Conservation (phyloP, 495 filamentous ascomycete genomes). For the Xylaria bambusicola region DNA sequence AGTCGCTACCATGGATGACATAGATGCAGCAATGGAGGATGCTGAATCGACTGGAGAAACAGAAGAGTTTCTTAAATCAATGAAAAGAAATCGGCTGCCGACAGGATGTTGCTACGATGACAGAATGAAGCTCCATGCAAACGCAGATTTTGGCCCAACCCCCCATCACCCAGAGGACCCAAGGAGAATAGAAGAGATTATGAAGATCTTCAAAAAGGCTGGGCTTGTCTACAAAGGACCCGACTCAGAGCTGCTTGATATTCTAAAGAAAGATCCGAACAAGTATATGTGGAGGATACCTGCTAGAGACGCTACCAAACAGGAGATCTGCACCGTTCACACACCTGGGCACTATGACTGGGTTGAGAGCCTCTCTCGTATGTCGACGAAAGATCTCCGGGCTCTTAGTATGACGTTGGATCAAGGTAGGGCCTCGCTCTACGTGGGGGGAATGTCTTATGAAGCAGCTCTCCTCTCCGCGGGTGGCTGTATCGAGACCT, state of each 20-base stretch:
- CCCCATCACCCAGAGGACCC: constrained; percentile 95
- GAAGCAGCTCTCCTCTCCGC: constrained; percentile 78
- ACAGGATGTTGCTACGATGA: constrained; percentile 87
- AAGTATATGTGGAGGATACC: constrained; percentile 74
- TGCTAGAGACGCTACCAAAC: constrained; percentile 70
- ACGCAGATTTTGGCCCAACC: constrained; percentile 63
- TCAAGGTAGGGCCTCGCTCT: constrained; percentile 77
- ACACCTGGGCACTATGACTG: constrained; percentile 72
- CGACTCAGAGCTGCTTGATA: constrained; percentile 45
- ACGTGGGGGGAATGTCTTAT: constrained; percentile 81
- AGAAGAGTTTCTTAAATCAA: constrained; percentile 12
- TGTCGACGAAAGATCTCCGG: constrained; percentile 62
- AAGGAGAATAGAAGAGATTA: constrained; percentile 84
- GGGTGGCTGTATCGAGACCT: constrained; percentile 95
- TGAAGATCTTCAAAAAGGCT: constrained; percentile 74
- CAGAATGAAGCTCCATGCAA: constrained; percentile 89
- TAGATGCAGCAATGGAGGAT: constrained; percentile 32
- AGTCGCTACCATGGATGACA: constrained; percentile 26
- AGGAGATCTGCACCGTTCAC: constrained; percentile 80
- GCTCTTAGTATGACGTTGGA: constrained; percentile 57
- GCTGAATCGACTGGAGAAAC: constrained; percentile 24
- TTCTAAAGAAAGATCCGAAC: constrained; percentile 47
- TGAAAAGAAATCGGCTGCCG: constrained; percentile 47
- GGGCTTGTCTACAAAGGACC: constrained; percentile 66
- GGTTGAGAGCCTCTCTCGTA: constrained; percentile 61